Conservation (phyloP, 202 grass and related monocot genomes). For the Schoenoplectus tabernaemontani region DNA sequence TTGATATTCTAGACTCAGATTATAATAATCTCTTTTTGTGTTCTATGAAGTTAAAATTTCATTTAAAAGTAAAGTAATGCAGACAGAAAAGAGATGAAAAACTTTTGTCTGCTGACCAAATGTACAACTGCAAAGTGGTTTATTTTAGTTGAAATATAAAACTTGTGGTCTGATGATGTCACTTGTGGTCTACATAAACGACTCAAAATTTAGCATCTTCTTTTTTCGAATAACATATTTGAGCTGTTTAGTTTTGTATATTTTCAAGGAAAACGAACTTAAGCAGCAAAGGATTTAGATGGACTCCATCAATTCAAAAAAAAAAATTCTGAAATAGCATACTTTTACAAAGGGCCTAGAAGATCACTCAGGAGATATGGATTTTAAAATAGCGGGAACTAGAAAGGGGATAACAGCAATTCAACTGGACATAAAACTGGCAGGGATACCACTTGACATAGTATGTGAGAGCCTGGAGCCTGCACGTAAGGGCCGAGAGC, state of each 20-base stretch:
- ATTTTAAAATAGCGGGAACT: slow-evolving; percentile 99
- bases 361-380: slow-evolving; percentile 96
- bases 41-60: neutral
- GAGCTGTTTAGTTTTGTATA: neutral
- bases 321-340: neutral
- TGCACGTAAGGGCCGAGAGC: slow-evolving; percentile 63
- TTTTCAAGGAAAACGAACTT: neutral
- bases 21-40: neutral
- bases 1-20: neutral
- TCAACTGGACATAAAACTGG: slow-evolving; percentile 98
- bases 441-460: slow-evolving; percentile 95
- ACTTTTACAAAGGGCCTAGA: slow-evolving; percentile 69
- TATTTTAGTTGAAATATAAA: neutral
- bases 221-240: neutral
- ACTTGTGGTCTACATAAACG: neutral
- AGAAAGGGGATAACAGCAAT: slow-evolving; percentile 92
- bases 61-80: neutral
- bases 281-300: neutral
- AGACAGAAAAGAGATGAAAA: neutral
- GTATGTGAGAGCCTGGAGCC: slow-evolving; percentile 90
- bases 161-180: neutral
- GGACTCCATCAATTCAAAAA: neutral
- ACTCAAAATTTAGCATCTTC: neutral
- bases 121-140: neutral
- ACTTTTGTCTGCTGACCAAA: neutral